Percentiles rank a stretch among this genome's conserved stretches.
These are phyloP conservation scores for Wickerhamomyces bisporus DNA, from an alignment of 805 yeast genomes.

Conservation along the genomic window DNA sequence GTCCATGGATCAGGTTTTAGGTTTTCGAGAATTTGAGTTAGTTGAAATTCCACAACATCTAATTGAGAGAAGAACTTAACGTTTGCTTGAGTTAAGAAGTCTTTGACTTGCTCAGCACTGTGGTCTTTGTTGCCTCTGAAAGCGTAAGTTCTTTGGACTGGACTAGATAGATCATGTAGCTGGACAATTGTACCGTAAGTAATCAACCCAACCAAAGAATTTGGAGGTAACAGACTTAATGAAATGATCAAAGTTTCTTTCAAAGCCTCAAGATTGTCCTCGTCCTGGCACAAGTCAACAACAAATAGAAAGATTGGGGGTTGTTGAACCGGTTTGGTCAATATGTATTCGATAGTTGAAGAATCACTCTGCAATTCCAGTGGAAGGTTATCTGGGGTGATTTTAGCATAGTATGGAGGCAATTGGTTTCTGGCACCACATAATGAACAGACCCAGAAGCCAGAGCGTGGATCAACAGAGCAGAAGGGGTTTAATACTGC, in stretches of 20 bases:
- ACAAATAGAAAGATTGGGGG: conserved; percentile 88
- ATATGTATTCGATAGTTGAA: conserved; percentile 80
- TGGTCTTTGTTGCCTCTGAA: conserved; percentile 90
- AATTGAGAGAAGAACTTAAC: conserved; percentile 70
- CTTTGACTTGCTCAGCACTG: conserved; percentile 46
- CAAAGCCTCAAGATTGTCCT: conserved; percentile 77
- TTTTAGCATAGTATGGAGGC: conserved; percentile 76
- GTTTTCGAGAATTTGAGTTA: conserved; percentile 73
- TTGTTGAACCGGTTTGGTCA: conserved; percentile 70
- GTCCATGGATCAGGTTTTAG: conserved; percentile 86
- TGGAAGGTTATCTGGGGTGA: conserved; percentile 74
- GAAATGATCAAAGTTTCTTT: conserved; percentile 76
- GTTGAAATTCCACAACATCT: conserved; percentile 74
- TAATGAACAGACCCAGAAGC: conserved; percentile 80
- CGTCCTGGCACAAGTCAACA: conserved; percentile 85
- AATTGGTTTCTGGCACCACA: conserved; percentile 75
- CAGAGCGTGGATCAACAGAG: conserved; percentile 68
- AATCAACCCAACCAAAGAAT: conserved; percentile 80
- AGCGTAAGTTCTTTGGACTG: conserved; percentile 68
- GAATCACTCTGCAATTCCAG: conserved; percentile 65
- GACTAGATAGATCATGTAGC: conserved; percentile 74
- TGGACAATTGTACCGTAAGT: conserved; percentile 89
- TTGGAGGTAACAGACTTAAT: conserved; percentile 78
- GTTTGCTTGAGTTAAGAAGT: conserved; percentile 44
- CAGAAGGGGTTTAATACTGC: conserved; percentile 86